phyloP scores from a whole-genome alignment of 805 yeast species.

The Kuraishia floccosa region DNA sequence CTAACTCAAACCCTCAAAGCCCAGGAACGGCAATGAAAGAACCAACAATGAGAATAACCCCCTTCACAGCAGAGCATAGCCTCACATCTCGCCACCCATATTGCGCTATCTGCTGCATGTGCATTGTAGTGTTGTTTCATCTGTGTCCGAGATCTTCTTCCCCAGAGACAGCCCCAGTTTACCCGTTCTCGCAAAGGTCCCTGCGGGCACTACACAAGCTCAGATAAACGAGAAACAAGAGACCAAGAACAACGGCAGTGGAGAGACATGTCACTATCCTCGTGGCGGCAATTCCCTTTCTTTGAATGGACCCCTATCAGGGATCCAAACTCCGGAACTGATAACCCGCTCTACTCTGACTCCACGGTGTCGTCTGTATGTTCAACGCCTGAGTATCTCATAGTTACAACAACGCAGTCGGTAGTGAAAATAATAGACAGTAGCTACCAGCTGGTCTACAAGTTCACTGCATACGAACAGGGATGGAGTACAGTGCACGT shows the following conservation, averaged over 20 bases:
- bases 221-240: too few species aligned
- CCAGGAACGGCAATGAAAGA: too few species aligned
- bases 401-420: slow-evolving; percentile 45
- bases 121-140: too few species aligned
- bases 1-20: too few species aligned
- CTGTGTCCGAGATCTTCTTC: too few species aligned
- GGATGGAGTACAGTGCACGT: slow-evolving; percentile 57
- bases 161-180: too few species aligned
- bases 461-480: slow-evolving; percentile 54
- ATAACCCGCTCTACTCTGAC: slow-evolving; percentile 67
- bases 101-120: too few species aligned
- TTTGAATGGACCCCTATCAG: slow-evolving; percentile 74
- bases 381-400: slow-evolving; percentile 43
- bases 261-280: slow-evolving; percentile 17
- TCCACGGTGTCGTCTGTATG: slow-evolving; percentile 56
- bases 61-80: too few species aligned
- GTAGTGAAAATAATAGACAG: slow-evolving; percentile 44
- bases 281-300: slow-evolving; percentile 66
- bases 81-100: too few species aligned
- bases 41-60: too few species aligned
- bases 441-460: slow-evolving; percentile 30
- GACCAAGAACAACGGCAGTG: background rate
- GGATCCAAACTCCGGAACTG: slow-evolving; percentile 65
- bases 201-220: too few species aligned
- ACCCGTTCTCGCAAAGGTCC: too few species aligned